Percentiles rank a stretch among this genome's conserved stretches.
phyloP scores from a whole-genome alignment of 139 green algal genomes.

The Chlorella sp. region DNA sequence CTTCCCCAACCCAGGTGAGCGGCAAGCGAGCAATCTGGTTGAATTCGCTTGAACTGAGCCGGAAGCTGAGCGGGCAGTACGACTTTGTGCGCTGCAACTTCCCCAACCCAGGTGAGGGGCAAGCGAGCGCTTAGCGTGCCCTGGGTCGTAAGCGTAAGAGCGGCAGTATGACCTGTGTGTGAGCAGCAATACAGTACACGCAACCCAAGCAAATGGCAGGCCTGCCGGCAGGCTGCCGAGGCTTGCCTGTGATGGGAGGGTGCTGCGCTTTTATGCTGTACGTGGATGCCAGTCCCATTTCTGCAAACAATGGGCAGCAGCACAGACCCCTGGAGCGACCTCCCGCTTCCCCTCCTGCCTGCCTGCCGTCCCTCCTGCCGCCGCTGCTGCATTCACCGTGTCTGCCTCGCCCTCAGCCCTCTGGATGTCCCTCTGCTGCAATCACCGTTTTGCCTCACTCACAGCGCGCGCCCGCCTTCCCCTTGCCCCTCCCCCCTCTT shows the following conservation, averaged over 20 bases:
- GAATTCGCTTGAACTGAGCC: too few relatives aligned
- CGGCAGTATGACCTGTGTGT: background rate
- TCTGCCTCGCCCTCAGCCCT: background rate
- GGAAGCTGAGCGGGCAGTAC: too few relatives aligned
- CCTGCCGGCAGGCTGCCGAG: too few relatives aligned
- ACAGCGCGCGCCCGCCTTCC: too few relatives aligned
- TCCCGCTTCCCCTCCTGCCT: too few relatives aligned
- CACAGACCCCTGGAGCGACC: too few relatives aligned
- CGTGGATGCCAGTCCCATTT: too few relatives aligned
- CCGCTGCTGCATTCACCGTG: background rate
- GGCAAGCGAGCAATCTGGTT: slow-evolving; percentile 4
- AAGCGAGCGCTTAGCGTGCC: background rate
- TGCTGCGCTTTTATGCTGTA: too few relatives aligned
- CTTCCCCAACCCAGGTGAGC: slow-evolving; percentile 58
- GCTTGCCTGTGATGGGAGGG: too few relatives aligned
- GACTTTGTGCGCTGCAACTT: slow-evolving; percentile 64
- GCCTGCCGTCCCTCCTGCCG: background rate
- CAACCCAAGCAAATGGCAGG: background rate
- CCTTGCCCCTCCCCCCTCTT: background rate
- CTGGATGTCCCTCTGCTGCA: too few relatives aligned
- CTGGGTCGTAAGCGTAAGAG: background rate
- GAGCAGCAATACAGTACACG: background rate
- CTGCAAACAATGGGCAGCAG: too few relatives aligned
- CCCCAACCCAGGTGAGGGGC: slow-evolving; percentile 51
- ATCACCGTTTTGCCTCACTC: too few relatives aligned